Base-by-base conservation (phyloP, 2,329 filamentous ascomycete species). In the Neonectria faginata region DNA sequence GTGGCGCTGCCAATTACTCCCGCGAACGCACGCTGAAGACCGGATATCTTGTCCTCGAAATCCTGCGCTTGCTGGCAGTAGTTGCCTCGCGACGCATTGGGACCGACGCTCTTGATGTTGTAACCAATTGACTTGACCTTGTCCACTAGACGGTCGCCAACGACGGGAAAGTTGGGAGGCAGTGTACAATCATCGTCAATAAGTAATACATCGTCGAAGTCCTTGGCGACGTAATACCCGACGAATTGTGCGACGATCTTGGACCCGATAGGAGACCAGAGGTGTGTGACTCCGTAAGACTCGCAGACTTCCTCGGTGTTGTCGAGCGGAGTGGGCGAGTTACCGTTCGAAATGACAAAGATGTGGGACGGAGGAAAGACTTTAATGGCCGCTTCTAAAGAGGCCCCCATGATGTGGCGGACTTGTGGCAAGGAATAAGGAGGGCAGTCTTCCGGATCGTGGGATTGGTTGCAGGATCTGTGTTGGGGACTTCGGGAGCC, bases 211-310 rank as follows among this genome's bases (percentile, higher is more conserved):
- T 67, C 48, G 10, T 64, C 55, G 12, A 58, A 67, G 22, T 55
- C 22, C 16, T 58, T 60, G 8, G 61, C 57, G 0, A 55, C 42
- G 16, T 57, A 58, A 20, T 50, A 57, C 12, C 64, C 57, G 4
- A 67, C 64, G 3, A 67, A 67, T 20, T 67, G 57, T 8, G 64
- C 64, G 2, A 61, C 58, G 14, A 67, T 67, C 57, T 67, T 67
- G 42, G 57, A 61, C 3, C 64, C 64, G 1, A 67, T 62, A 7
- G 64, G 64, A 3, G 55, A 60, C 64, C 64, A 65, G 18, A 64
- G 57, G 6, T 65, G 64, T 10, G 57, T 58, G n/a, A 65, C 57
- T 6, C 64, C 62, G 18, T 55, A 65, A 9, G 50, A 42, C 5
- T 29, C 44, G 25, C 64, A 67, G 14, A 67, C 44, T 8, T 65